Conservation (phyloP, 192 early-diverging fungal species). For the Backusella mclennaniae region DNA sequence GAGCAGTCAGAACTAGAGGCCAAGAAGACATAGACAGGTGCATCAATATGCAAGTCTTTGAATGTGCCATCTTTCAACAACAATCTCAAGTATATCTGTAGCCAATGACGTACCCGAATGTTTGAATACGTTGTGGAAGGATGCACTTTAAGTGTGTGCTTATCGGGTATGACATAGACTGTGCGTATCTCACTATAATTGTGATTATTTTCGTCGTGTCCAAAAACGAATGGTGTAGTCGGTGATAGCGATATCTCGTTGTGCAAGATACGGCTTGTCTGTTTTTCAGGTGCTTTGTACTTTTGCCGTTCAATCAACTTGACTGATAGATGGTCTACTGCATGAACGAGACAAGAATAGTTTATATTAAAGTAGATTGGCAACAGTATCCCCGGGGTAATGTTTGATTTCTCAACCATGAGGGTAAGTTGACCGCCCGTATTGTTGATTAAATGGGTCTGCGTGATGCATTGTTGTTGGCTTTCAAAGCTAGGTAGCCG, state of each 20-base stretch:
- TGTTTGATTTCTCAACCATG: conserved; percentile 15
- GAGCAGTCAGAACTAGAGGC: conserved; percentile 6
- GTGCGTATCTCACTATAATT: conserved; percentile 6
- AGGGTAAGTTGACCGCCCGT: background rate
- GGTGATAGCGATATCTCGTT: conserved; percentile 28
- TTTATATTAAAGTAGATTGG: conserved; percentile 20
- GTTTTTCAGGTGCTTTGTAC: conserved; percentile 23
- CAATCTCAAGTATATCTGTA: conserved; percentile 21
- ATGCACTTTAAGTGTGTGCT: conserved; percentile 20
- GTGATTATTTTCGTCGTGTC: background rate
- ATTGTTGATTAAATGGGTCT: conserved; percentile 4
- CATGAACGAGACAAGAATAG: background rate
- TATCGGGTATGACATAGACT: conserved; percentile 24
- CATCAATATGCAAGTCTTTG: conserved; percentile 22
- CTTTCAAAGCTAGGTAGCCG: conserved; percentile 14
- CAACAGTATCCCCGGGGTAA: conserved; percentile 23
- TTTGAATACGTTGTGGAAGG: conserved; percentile 22
- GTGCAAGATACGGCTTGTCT: conserved; percentile 27
- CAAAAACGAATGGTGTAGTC: background rate
- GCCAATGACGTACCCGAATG: conserved; percentile 34
- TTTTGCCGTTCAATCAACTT: conserved; percentile 32
- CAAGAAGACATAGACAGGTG: conserved; percentile 5
- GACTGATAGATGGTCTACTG: conserved; percentile 16
- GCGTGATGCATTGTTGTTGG: conserved; percentile 16
- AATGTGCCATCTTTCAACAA: conserved; percentile 11